phyloP scores from a whole-genome alignment of 2,329 filamentous ascomycete genomes.

The Dactylellina sp. region DNA sequence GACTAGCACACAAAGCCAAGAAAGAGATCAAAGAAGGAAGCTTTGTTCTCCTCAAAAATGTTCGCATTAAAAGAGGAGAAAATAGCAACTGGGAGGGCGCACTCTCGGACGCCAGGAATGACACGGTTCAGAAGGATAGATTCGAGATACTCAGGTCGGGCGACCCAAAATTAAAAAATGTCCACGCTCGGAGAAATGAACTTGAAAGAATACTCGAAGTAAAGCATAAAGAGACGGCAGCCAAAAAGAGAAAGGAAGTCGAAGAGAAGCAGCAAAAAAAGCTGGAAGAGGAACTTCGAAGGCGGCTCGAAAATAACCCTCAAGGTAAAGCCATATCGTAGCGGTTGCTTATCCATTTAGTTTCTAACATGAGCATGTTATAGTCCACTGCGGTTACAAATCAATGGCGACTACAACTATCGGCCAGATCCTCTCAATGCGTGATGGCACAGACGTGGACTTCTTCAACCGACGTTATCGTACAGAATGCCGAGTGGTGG shows the following conservation, averaged over 20 bases:
- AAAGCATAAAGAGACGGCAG: constrained; percentile 9
- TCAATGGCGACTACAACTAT: constrained; percentile 43
- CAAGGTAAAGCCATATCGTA: constrained; percentile 14
- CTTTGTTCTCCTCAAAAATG: constrained; percentile 22
- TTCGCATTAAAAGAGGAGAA: constrained; percentile 32
- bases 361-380: background rate
- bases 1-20: constrained; percentile 16
- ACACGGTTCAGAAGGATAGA: background rate
- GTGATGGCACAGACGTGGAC: constrained; percentile 32
- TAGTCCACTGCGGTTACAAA: constrained; percentile 38
- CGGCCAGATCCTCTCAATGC: constrained; percentile 14
- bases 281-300: constrained; percentile 30
- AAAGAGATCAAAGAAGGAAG: constrained; percentile 26
- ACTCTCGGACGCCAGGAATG: constrained; percentile 7
- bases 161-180: constrained; percentile 18
- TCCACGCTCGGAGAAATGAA: constrained; percentile 29
- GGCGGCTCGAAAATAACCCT: constrained; percentile 35
- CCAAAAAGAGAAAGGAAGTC: constrained; percentile 2
- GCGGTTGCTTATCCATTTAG: background rate
- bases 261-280: constrained; percentile 24
- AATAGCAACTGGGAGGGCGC: constrained; percentile 28
- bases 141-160: constrained; percentile 19
- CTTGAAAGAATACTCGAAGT: constrained; percentile 21
- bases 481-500: constrained; percentile 42
- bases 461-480: constrained; percentile 49